Conservation (phyloP, 2,329 filamentous ascomycete genomes). For the Monilinia vaccinii-corymbosi region DNA sequence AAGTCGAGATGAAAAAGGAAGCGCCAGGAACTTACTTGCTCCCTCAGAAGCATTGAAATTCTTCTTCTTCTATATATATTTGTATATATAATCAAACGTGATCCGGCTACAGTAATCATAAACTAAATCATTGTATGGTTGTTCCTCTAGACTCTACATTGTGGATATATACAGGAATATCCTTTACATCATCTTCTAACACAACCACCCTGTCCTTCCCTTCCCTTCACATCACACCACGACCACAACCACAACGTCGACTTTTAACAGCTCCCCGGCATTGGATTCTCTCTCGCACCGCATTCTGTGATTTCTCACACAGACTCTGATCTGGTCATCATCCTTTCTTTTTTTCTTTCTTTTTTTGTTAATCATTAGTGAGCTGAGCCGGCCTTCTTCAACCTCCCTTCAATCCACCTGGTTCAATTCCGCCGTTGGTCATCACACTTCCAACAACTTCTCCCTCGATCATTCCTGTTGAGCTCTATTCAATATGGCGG, state of each 20-base stretch:
- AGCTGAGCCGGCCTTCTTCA: background rate
- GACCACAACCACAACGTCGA: background rate
- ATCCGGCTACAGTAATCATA: too few species aligned
- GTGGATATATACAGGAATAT: background rate
- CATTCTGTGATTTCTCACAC: background rate
- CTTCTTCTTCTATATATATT: too few species aligned
- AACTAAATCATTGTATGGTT: too few species aligned
- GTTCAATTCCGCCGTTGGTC: background rate
- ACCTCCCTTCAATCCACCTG: background rate
- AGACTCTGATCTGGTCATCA: background rate
- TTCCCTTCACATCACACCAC: too few species aligned
- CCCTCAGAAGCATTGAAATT: too few species aligned
- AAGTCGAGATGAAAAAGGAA: too few species aligned
- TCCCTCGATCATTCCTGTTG: background rate
- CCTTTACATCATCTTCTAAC: constrained; percentile 4
- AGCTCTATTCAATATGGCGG: constrained; percentile 14
- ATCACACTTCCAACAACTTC: background rate
- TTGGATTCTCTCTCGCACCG: background rate
- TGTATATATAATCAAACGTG: too few species aligned
- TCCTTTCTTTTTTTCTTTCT: too few species aligned
- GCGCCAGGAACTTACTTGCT: too few species aligned
- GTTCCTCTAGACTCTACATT: background rate
- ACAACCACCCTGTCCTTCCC: background rate
- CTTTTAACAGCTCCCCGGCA: background rate
- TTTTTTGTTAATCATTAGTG: background rate